These are phyloP conservation scores for Torrubiella hemipterigena DNA, from an alignment of 2,329 filamentous ascomycete species.

Conservation along the genomic window DNA sequence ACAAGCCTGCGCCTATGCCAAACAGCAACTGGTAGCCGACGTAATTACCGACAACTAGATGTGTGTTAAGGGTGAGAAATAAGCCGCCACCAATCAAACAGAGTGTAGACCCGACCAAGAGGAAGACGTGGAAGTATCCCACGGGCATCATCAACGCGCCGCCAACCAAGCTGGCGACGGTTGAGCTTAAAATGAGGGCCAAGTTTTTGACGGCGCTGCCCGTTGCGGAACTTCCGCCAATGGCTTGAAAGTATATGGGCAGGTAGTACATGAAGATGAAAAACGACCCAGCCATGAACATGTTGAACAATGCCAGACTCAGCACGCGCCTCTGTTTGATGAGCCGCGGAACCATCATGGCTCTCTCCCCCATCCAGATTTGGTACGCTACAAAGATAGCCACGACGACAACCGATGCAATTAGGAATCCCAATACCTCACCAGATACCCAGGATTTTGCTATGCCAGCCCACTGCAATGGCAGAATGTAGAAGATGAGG, in stretches of 20 bases:
- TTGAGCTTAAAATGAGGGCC: conserved; percentile 22
- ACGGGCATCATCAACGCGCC: not conserved
- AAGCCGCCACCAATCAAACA: conserved; percentile 12
- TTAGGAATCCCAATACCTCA: conserved; percentile 24
- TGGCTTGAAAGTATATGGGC: conserved; percentile 24
- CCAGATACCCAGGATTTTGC: conserved; percentile 22
- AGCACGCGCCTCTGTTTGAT: conserved; percentile 7
- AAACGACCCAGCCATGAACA: conserved; percentile 23
- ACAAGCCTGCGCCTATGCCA: conserved; percentile 27
- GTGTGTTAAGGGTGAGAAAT: conserved; percentile 21
- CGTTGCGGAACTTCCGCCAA: conserved; percentile 20
- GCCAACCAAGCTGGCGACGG: conserved; percentile 12
- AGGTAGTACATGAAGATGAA: conserved; percentile 27
- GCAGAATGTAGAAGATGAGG: conserved; percentile 31
- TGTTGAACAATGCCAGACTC: conserved; percentile 9
- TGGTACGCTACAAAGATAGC: conserved; percentile 20
- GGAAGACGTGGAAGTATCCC: not conserved
- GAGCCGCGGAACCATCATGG: conserved; percentile 22
- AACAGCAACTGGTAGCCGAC: conserved; percentile 34
- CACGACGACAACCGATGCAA: conserved; percentile 17
- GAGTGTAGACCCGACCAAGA: conserved; percentile 1
- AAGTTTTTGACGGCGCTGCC: conserved; percentile 25
- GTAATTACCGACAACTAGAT: conserved; percentile 21
- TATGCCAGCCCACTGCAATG: conserved; percentile 30
- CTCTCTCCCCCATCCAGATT: conserved; percentile 22